phyloP scores from a whole-genome alignment of 768 basidiomycete species.

The Infundibulicybe gibba region DNA sequence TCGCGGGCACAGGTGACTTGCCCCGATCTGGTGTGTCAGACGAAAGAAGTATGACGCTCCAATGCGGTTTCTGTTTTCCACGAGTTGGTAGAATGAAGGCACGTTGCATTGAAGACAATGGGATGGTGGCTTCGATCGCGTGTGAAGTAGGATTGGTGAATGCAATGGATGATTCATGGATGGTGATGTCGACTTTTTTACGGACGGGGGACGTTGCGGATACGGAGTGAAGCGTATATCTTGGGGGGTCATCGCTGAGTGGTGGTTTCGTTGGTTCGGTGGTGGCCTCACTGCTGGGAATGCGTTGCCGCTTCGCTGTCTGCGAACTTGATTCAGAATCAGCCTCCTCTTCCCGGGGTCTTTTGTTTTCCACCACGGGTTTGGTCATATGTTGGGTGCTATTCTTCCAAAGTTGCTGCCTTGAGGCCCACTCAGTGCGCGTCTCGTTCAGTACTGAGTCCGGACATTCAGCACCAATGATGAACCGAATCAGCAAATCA shows the following conservation, averaged over 20 bases:
- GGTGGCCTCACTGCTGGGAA: constrained; percentile 14
- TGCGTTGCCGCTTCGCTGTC: constrained; percentile 29
- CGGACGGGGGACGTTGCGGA: constrained; percentile 73
- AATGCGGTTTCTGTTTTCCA: constrained; percentile 67
- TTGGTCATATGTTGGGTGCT: constrained; percentile 25
- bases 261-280: constrained; percentile 7
- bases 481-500: constrained; percentile 40
- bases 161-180: constrained; percentile 46
- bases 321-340: constrained; percentile 10
- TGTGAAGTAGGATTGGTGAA: constrained; percentile 50
- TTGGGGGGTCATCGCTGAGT: constrained; percentile 34
- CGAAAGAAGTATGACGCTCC: constrained; percentile 65
- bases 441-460: constrained; percentile 21
- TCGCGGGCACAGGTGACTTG: constrained; percentile 28
- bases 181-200: constrained; percentile 68
- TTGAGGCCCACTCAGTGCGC: constrained; percentile 32
- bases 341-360: constrained; percentile 29
- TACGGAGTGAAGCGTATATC: constrained; percentile 59
- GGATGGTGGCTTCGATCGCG: constrained; percentile 45
- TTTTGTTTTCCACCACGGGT: constrained; percentile 22
- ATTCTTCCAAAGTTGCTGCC: constrained; percentile 25
- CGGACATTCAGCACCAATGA: constrained; percentile 34
- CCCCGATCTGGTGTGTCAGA: constrained; percentile 48
- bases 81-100: constrained; percentile 74
- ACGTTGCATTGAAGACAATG: constrained; percentile 47